Base-by-base conservation (phyloP, 345 rosid genomes). In the Psidium friedrichsthalianum region DNA sequence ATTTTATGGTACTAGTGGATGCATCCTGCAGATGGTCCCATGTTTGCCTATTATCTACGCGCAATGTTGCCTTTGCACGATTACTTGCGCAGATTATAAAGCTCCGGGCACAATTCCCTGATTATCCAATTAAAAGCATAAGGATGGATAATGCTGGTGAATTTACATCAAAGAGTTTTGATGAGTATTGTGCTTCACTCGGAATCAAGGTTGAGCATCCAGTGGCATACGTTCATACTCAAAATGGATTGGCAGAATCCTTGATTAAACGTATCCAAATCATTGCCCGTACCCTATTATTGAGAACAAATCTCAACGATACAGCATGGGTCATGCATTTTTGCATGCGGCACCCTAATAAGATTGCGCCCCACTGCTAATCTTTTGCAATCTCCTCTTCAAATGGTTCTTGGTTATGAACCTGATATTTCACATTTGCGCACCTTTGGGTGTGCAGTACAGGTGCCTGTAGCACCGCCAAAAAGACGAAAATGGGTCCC, bases 111-210 rank as follows among this genome's bases (percentile, higher is more conserved):
- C 74, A 82, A 1, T 89, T 83, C 82, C 52, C 58, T 2, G 11
- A 86, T 85, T 55, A 61, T 83, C 54, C 27, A 58, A 86, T 88
- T 11, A 88, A 89, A 54, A 24, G n/a, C 3, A 83, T 82, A 29
- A 13, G 12, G 25, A 24, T 84, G 42, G 85, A 84, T 84, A 87
- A 87, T 83, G 47, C 1, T 56, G 21, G 74, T 27, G 61, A 88
- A 86, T 89, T 88, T 81, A 83, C 69, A 5, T 83, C 61, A 3
- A 24, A 85, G 27, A 7, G 51, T 12, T 87, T 86, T 29, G 13
- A 86, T 78, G 55, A 42, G 3, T 89, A 74, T 49, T 86, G 61
- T 2, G 84, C 13, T 27, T 76, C 49, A 8, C 6, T 84, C 2
- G 22, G 11, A 27, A 85, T 85, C 0, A 3, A 20, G 21, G n/a